Evolutionary conservation across 176 grass and related monocot species (phyloP).

Genomic region (Saccharum officinarum): DNA sequence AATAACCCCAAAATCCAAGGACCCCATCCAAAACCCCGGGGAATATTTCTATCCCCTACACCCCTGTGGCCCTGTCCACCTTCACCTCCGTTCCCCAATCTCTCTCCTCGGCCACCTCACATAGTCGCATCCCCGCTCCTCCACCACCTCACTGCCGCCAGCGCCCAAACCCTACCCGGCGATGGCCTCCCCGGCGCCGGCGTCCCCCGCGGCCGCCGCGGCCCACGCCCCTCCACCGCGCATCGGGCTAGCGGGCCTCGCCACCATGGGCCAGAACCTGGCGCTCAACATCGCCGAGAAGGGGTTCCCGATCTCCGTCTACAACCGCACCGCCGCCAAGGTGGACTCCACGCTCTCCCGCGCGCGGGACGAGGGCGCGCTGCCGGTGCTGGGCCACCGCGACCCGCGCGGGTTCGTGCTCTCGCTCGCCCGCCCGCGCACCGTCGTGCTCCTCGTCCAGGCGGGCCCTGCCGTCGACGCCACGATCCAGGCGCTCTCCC

Average conservation of each 20-base stretch:
- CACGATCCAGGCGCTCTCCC: constrained; percentile 62
- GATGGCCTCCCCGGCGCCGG: constrained; percentile 47
- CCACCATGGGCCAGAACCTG: constrained; percentile 95
- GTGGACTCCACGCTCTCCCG: constrained; percentile 73
- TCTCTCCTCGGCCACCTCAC: not conserved
- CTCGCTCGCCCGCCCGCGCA: constrained; percentile 63
- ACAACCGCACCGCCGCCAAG: constrained; percentile 91
- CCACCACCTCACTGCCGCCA: not conserved
- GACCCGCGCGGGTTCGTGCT: constrained; percentile 75
- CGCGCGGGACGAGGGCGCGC: constrained; percentile 54
- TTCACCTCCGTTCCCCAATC: not conserved
- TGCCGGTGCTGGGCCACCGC: constrained; percentile 69
- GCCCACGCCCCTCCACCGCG: constrained; percentile 36
- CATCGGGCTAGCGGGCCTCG: constrained; percentile 83
- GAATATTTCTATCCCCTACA: constrained; percentile 44
- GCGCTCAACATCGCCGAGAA: constrained; percentile 95
- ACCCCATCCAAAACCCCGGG: constrained; percentile 6
- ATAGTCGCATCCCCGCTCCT: not conserved
- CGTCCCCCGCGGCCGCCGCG: constrained; percentile 31
- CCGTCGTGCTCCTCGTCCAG: constrained; percentile 83
- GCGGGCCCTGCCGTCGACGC: constrained; percentile 76
- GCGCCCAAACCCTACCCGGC: not conserved
- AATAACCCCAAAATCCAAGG: not conserved
- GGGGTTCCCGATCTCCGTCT: constrained; percentile 91
- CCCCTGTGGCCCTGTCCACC: not conserved